Evolutionary conservation across 2,329 filamentous ascomycete species (phyloP), one percentile per base, ranked within the genome.

Genomic region (Colletotrichum sp.): DNA sequence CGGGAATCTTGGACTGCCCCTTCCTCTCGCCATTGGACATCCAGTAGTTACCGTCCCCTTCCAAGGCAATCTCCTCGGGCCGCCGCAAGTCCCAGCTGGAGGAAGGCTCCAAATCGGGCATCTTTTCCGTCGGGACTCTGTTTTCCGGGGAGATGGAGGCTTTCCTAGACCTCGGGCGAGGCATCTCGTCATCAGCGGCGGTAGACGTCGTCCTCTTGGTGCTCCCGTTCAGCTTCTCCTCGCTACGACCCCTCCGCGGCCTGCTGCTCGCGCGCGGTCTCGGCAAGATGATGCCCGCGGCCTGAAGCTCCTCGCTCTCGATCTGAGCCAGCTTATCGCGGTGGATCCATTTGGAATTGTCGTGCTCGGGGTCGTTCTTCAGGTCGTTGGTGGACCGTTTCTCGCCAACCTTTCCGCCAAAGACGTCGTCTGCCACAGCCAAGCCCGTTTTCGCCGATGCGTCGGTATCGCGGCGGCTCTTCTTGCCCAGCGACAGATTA

Each of bases 261-360:
- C 88, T 87, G 85, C 91, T 90, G 68, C 89, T 85, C 68, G 91
- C 86, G 78, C 91, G 86, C 36, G 89, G 81, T 80, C 88, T 86
- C 78, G 92, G 88, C 76, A 93, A 81, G 67, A 90, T 87, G 79
- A 96, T 92, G 34, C 95, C 95, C 8, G 94, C 94, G 75, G 94
- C 94, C 83, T 95, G 93, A 77, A 97, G 89, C 85, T 97, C 95
- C 81, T 93, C 90, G 79, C 88, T 96, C 85, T 97, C 95, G 79
- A 96, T 97, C 81, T 91, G 92, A 71, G 94, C 95, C 77, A 97
- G 86, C 85, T 96, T 96, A 85, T 97, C 95, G 72, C 95, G 89
- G 81, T 97, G 95, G 80, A 97, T 96, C 95, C 95, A 97, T 83
- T 95, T 93, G 36, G 92, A 94, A 76, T 92, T 89, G 76, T 94